Evolutionary conservation across 805 yeast genomes (phyloP).

Genomic region (Trichomonascus vanleenenianus): DNA sequence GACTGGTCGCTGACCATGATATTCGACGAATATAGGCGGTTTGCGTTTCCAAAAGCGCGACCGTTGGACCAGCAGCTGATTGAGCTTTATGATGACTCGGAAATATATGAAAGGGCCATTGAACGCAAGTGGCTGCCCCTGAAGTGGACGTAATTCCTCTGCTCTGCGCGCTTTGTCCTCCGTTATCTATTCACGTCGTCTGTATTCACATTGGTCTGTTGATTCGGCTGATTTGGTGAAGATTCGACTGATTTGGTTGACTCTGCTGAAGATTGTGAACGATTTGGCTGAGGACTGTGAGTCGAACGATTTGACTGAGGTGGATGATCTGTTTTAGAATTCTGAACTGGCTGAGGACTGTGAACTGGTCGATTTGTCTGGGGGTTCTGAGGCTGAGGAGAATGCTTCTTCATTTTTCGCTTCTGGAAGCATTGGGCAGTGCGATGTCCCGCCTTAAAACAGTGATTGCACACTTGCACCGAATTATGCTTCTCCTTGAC

Average conservation of each 20-base stretch:
- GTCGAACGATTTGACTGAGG: too few species aligned
- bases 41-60: constrained; percentile 91
- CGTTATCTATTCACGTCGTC: background rate
- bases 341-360: too few species aligned
- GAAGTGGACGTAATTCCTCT: constrained; percentile 38
- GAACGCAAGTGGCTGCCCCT: constrained; percentile 57
- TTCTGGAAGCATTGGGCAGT: background rate
- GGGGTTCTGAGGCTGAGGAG: background rate
- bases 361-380: too few species aligned
- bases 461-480: background rate
- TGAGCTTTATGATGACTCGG: constrained; percentile 71
- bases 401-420: too few species aligned
- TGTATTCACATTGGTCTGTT: background rate
- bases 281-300: too few species aligned
- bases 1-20: constrained; percentile 92
- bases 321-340: too few species aligned
- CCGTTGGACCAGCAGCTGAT: constrained; percentile 95
- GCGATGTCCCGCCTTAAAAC: background rate
- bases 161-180: background rate
- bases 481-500: background rate
- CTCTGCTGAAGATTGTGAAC: too few species aligned
- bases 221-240: too few species aligned
- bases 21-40: constrained; percentile 89
- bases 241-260: too few species aligned
- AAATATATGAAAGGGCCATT: constrained; percentile 48